Percentiles rank a stretch among this genome's conserved stretches.
These are phyloP conservation scores for Vitis vinifera DNA, from an alignment of 164 flowering plant genomes.

Conservation along the genomic window DNA sequence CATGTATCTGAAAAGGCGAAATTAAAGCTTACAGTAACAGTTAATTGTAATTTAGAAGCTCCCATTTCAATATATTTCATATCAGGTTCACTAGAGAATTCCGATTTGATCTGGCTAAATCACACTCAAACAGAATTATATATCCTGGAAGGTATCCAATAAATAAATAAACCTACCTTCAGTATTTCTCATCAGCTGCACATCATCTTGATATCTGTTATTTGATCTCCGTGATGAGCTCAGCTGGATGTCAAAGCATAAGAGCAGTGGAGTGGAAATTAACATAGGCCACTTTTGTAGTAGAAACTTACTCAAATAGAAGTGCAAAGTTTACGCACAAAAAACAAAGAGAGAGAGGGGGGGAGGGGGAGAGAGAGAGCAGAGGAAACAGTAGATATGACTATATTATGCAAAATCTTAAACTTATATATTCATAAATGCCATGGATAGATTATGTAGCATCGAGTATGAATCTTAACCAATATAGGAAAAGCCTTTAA, in stretches of 20 bases:
- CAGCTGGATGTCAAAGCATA: constrained; percentile 35
- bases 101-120: neutral
- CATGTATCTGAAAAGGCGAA: neutral
- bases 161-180: constrained; percentile 42
- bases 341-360: no score
- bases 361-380: no score
- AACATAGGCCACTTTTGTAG: neutral
- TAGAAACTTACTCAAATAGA: no score
- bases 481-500: no score
- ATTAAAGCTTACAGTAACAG: neutral
- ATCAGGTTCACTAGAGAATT: neutral
- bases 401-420: no score
- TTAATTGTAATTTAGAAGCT: neutral
- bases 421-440: no score
- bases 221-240: constrained; percentile 26
- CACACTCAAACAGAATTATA: neutral
- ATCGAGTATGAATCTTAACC: no score
- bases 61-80: neutral
- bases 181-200: constrained; percentile 26
- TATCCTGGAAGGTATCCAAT: constrained; percentile 2
- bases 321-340: no score
- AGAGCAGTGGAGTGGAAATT: neutral
- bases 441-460: no score
- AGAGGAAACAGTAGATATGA: no score
- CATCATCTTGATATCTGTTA: constrained; percentile 22